Conservation (phyloP, 2,329 filamentous ascomycete genomes). For the Penicillium fuscoglaucum region DNA sequence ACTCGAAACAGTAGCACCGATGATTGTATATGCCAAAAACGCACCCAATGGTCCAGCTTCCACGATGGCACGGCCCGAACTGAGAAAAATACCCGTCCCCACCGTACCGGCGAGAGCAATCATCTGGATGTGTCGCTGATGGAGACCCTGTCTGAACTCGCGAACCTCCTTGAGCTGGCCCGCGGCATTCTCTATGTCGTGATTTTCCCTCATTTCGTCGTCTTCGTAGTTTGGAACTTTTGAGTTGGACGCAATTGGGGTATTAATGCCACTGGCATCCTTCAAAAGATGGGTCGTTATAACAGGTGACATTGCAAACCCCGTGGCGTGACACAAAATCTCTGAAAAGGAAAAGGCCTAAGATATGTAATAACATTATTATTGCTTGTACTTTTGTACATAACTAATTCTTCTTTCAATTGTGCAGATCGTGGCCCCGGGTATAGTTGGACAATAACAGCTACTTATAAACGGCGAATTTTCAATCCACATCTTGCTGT, state of each 20-base stretch:
- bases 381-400: constrained; percentile 4
- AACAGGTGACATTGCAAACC: background rate
- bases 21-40: constrained; percentile 41
- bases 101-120: constrained; percentile 42
- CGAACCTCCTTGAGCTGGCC: constrained; percentile 25
- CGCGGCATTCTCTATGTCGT: constrained; percentile 22
- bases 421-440: background rate
- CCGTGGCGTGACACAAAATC: background rate
- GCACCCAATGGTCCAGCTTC: constrained; percentile 35
- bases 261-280: constrained; percentile 6
- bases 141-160: constrained; percentile 29
- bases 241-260: constrained; percentile 6
- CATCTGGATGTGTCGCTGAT: constrained; percentile 40
- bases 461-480: background rate
- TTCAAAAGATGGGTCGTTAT: background rate
- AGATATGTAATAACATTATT: background rate
- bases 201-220: constrained; percentile 10
- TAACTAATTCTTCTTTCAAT: background rate
- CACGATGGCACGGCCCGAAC: constrained; percentile 37
- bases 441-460: background rate
- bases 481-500: background rate
- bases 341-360: background rate
- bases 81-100: constrained; percentile 41
- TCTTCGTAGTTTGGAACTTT: constrained; percentile 10
- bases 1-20: constrained; percentile 37